Evolutionary conservation across 345 rosid genomes (phyloP), one percentile per base, ranked within the genome.

Genomic region (Odontarrhena argentea): DNA sequence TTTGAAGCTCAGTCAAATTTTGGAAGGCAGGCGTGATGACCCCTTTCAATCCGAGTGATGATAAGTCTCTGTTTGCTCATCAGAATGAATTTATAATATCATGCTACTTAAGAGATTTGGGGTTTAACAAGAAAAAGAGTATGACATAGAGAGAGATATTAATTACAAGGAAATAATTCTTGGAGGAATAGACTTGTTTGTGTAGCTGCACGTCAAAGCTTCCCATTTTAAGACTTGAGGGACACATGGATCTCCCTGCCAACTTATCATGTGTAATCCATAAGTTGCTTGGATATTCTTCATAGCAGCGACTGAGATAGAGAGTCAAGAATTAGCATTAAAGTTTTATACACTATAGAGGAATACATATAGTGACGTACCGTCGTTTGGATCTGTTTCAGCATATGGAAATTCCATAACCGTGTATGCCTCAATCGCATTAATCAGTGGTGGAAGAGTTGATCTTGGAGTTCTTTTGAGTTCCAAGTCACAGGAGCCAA

Each of bases 241-340:
- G 35, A 61, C 42, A 9, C 78, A 77, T 9, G 85, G 85, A 78
- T 81, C 88, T 68, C 88, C 88, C n/a, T 79, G 79, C 88, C 84
- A 84, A 40, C 69, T 55, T 10, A 76, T 60, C 13, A 60, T 69
- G 13, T 46, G 74, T 51, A 84, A 5, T 25, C 74, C 70, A 68
- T 82, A 82, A 4, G 4, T n/a, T 0, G 65, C 67, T 62, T 74
- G 63, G 50, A 81, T 76, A 24, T 22, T 57, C 55, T 18, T 63
- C 9, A 82, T 63, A 2, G 73, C 60, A 59, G 13, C 40, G 0
- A 60, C 73, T 69, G 22, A 26, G 30, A 58, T 40, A 57, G 18
- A 47, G 2, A 8, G 26, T 13, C 40, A 13, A 44, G 5, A 28
- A 13, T 59, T 59, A 59, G 51, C 37, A 59, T 28, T 18, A 18